phyloP scores from a whole-genome alignment of 108 stramenopile genomes.

The Skeletonema grethae region DNA sequence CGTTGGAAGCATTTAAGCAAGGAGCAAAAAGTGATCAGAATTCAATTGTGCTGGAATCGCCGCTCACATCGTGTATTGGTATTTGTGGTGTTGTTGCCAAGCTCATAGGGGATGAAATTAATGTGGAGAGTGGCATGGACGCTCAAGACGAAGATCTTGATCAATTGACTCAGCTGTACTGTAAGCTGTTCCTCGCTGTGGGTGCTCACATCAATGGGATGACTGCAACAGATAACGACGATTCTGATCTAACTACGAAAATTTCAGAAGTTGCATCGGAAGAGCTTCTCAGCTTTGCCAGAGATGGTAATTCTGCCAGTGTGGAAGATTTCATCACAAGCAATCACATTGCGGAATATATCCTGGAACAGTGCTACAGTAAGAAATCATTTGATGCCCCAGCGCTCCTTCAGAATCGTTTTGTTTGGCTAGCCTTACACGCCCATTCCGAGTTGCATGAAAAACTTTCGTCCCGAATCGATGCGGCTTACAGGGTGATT shows the following conservation, averaged over 20 bases:
- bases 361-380: slow-evolving; percentile 5
- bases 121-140: slow-evolving; percentile 13
- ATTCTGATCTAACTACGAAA: slow-evolving; percentile 6
- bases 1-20: neutral
- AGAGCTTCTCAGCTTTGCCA: slow-evolving; percentile 17
- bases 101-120: slow-evolving; percentile 21
- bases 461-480: neutral
- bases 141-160: slow-evolving; percentile 10
- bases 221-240: neutral
- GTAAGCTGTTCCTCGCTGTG: slow-evolving; percentile 27
- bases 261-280: slow-evolving; percentile 32
- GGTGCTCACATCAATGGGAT: slow-evolving; percentile 28
- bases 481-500: neutral
- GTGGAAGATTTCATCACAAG: slow-evolving; percentile 23
- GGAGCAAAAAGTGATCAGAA: slow-evolving; percentile 2
- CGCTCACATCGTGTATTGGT: slow-evolving; percentile 34
- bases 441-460: slow-evolving; percentile 29
- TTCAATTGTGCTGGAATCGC: neutral
- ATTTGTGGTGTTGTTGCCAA: slow-evolving; percentile 36
- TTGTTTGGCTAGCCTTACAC: slow-evolving; percentile 41
- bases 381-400: neutral
- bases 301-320: neutral
- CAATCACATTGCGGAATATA: slow-evolving; percentile 13
- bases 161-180: slow-evolving; percentile 12
- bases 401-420: slow-evolving; percentile 18